Evolutionary conservation across 371 early-diverging fungal species (phyloP).

Genomic region (Mycotypha africana): DNA sequence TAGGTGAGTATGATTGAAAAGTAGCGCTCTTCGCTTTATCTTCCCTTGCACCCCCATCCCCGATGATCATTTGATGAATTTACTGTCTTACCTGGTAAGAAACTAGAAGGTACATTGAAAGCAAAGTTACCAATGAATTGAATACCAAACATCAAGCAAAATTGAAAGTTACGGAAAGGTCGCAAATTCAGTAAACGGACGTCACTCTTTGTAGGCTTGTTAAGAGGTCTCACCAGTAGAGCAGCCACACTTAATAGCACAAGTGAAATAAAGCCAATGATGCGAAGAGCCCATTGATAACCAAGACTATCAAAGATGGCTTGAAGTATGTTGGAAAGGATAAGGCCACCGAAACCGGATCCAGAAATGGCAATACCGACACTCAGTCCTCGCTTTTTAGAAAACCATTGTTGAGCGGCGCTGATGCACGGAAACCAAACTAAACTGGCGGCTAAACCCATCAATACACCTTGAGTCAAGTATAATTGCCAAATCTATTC

Average conservation of each 20-base stretch:
- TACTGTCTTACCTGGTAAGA: slow-evolving; percentile 16
- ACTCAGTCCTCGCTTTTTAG: slow-evolving; percentile 55
- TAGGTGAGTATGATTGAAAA: no score
- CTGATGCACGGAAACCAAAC: slow-evolving; percentile 25
- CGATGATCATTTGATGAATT: no score
- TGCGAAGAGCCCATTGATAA: slow-evolving; percentile 23
- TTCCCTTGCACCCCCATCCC: no score
- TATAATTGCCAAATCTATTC: slow-evolving; percentile 54
- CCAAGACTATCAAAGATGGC: slow-evolving; percentile 16
- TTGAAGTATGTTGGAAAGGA: slow-evolving; percentile 54
- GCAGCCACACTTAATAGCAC: slow-evolving; percentile 40
- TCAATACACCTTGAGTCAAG: slow-evolving; percentile 61
- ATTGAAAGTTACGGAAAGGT: slow-evolving; percentile 29
- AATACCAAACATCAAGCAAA: slow-evolving; percentile 22
- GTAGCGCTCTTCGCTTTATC: no score
- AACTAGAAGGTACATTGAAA: slow-evolving; percentile 28
- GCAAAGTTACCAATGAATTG: slow-evolving; percentile 37
- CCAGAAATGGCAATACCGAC: slow-evolving; percentile 71
- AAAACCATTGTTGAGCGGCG: slow-evolving; percentile 64
- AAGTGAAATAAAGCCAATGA: slow-evolving; percentile 50
- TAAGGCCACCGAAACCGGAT: slow-evolving; percentile 69
- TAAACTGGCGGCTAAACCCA: slow-evolving; percentile 58
- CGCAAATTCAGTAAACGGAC: slow-evolving; percentile 17
- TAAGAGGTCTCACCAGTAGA: slow-evolving; percentile 44
- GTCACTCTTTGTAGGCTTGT: slow-evolving; percentile 9